Percentiles rank a stretch among this genome's conserved stretches.
Conservation (phyloP, 352 stramenopile species). For the Globisporangium splendens region DNA sequence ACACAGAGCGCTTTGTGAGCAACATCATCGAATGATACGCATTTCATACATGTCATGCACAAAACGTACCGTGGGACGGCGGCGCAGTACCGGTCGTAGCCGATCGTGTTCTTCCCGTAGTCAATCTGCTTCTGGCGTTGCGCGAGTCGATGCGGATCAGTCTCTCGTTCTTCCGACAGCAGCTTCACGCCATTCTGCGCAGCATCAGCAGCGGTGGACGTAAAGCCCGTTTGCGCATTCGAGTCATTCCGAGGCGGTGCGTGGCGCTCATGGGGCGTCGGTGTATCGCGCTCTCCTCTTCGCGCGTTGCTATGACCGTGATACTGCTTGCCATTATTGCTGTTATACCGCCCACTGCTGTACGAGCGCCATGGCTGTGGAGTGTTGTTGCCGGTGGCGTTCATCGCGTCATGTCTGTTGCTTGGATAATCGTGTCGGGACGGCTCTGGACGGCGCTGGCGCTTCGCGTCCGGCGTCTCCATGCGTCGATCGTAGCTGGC, state of each 20-base stretch:
- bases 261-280: background rate
- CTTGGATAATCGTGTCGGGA: background rate
- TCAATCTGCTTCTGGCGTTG: conserved; percentile 93
- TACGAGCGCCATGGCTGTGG: background rate
- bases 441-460: background rate
- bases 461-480: conserved; percentile 5
- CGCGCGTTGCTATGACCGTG: background rate
- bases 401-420: background rate
- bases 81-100: conserved; percentile 85
- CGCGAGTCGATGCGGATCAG: conserved; percentile 70
- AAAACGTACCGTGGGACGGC: conserved; percentile 46
- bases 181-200: conserved; percentile 28
- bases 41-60: background rate
- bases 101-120: conserved; percentile 91
- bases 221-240: background rate
- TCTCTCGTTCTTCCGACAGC: conserved; percentile 63
- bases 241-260: background rate
- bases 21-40: background rate
- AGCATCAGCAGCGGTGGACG: background rate
- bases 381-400: background rate
- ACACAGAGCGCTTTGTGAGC: too few relatives aligned
- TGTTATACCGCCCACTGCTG: background rate
- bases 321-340: background rate
- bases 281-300: background rate
- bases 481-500: background rate